These are phyloP conservation scores for Neofusicoccum parvum DNA, from an alignment of 2,329 filamentous ascomycete genomes.

Conservation along the genomic window DNA sequence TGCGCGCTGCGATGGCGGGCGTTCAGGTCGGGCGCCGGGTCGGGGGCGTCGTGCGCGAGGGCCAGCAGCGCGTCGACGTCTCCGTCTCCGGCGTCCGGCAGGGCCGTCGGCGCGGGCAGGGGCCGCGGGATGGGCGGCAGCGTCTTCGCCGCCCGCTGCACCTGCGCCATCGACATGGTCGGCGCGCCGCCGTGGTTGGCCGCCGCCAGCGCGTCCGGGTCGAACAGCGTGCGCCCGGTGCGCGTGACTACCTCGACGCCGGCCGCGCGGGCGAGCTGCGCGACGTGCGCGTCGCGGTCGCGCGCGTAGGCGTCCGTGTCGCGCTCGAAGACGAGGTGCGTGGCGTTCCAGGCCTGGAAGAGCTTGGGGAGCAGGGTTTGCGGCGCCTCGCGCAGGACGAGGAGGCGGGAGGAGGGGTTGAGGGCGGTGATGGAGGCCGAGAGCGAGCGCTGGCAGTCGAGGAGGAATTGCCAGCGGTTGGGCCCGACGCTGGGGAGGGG, in stretches of 20 bases:
- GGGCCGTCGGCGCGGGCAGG: slow-evolving; percentile 57
- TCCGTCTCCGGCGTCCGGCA: slow-evolving; percentile 66
- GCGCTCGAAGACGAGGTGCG: slow-evolving; percentile 77
- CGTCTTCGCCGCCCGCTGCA: slow-evolving; percentile 55
- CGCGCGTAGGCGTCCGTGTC: slow-evolving; percentile 75
- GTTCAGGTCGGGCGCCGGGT: slow-evolving; percentile 62
- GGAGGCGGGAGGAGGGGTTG: slow-evolving; percentile 71
- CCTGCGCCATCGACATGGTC: slow-evolving; percentile 72
- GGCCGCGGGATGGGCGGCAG: slow-evolving; percentile 60
- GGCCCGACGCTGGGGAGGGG: slow-evolving; percentile 57
- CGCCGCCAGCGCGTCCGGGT: slow-evolving; percentile 55
- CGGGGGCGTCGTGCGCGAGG: slow-evolving; percentile 59
- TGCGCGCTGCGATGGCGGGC: slow-evolving; percentile 55
- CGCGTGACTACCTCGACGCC: slow-evolving; percentile 69
- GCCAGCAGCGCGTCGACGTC: slow-evolving; percentile 51
- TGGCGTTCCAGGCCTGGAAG: slow-evolving; percentile 72
- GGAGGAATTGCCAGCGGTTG: slow-evolving; percentile 75
- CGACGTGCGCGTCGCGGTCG: slow-evolving; percentile 63
- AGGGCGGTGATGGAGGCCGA: slow-evolving; percentile 67
- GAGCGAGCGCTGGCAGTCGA: slow-evolving; percentile 74
- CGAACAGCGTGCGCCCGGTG: slow-evolving; percentile 71
- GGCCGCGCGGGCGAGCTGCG: slow-evolving; percentile 61
- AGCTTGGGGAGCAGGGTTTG: slow-evolving; percentile 72
- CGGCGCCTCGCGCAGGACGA: slow-evolving; percentile 71
- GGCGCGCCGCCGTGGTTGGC: slow-evolving; percentile 61